Evolutionary conservation across 2,329 filamentous ascomycete genomes (phyloP), one percentile per base, ranked within the genome.

Genomic region (Laburnicola sp.): DNA sequence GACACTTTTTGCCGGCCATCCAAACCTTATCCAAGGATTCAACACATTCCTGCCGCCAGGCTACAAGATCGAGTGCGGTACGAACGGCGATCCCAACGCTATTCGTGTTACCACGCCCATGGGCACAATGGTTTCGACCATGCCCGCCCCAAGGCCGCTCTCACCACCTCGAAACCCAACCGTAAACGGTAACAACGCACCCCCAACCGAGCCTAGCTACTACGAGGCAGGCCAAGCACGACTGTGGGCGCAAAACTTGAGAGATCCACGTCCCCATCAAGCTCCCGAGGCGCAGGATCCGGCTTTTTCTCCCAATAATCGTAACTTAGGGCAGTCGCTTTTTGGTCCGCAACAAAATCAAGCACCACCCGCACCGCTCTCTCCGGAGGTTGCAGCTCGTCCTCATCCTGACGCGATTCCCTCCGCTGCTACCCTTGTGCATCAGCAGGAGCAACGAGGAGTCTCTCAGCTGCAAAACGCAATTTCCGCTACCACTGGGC

Each of bases 51-150:
- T 99, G 6, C 94, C 94, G 3, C 92, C 92, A 0, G 92, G 94
- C 2, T 99, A 99, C 71, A 84, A 94, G 51, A 99, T 99, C 53
- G 94, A 99, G 70, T 99, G 94, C 66, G 93, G 93, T 27, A 87
- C 90, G 11, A 91, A 91, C 30, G 93, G 95, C 59, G 93, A 97
- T 65, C 93, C 93, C 1, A 96, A 97, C 69, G 91, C 91, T 3
- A 99, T 99, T 57, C 83, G 95, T 58, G 94, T 99, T 11, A 99
- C 94, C 0, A 99, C 94, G 0, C 94, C 94, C 0, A 96, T 95
- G 79, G 94, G 94, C n/a, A 97, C 93, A 2, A 97, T 91, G 8
- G 90, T 96, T 2, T 88, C 93, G 62, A 91, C 91, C 7, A 96
- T 97, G 75, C 86, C 82, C 34, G 70, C 75, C 37, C 74, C 75